phyloP scores from a whole-genome alignment of 1,139 yeast genomes.

The Geotrichum citri-aurantii region DNA sequence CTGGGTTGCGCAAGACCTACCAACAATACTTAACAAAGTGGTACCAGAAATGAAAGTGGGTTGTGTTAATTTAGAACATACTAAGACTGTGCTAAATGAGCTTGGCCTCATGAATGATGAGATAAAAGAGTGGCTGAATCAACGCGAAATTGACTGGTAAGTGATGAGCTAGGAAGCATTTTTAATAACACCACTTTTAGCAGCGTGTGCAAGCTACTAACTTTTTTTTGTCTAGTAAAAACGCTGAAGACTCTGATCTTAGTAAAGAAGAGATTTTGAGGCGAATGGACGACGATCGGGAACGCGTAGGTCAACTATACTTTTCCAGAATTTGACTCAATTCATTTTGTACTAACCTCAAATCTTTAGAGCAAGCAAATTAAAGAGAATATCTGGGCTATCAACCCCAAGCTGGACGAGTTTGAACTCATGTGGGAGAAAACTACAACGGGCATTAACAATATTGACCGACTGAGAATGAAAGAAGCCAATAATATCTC shows the following conservation, averaged over 20 bases:
- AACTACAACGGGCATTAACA: slow-evolving; percentile 40
- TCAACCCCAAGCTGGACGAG: slow-evolving; percentile 47
- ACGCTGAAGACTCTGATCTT: slow-evolving; percentile 10
- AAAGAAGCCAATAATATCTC: slow-evolving; percentile 52
- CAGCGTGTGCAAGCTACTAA: slow-evolving; percentile 2
- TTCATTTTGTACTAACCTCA: not conserved
- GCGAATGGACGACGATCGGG: slow-evolving; percentile 84
- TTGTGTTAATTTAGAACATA: slow-evolving; percentile 45
- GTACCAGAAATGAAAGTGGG: slow-evolving; percentile 45
- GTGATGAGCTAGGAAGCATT: not conserved
- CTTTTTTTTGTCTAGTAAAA: not conserved
- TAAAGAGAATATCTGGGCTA: slow-evolving; percentile 71
- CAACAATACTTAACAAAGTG: slow-evolving; percentile 46
- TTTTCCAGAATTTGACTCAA: not conserved
- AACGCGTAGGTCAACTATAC: slow-evolving; percentile 41
- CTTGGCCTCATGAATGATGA: slow-evolving; percentile 19
- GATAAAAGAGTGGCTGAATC: slow-evolving; percentile 18
- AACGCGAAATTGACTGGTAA: slow-evolving; percentile 17
- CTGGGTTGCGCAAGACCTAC: slow-evolving; percentile 44
- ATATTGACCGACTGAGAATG: slow-evolving; percentile 48
- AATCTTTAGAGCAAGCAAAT: slow-evolving; percentile 48
- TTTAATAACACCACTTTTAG: not conserved
- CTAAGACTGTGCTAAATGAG: slow-evolving; percentile 27
- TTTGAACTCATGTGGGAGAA: slow-evolving; percentile 56
- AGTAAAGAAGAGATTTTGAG: slow-evolving; percentile 22